Evolutionary conservation across 2,329 filamentous ascomycete species (phyloP).

Genomic region (Aureobasidium subglaciale): DNA sequence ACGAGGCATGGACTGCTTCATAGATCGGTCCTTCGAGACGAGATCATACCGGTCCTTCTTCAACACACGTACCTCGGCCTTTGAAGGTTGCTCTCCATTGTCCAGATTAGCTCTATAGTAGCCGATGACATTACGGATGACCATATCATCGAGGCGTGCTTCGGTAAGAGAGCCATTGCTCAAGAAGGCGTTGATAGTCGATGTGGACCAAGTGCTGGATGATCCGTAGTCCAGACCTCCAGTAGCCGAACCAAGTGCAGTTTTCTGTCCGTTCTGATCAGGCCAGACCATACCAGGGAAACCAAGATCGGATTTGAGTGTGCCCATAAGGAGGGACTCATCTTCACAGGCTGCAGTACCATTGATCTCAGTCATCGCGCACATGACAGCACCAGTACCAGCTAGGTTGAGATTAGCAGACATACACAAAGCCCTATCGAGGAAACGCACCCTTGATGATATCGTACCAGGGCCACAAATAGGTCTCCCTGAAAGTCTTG

Average conservation of each 20-base stretch:
- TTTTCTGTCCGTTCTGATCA: neutral
- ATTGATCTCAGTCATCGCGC: conserved; percentile 18
- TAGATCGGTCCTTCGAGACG: no score
- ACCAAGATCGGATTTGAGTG: conserved; percentile 71
- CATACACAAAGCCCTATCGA: neutral
- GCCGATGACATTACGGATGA: conserved; percentile 36
- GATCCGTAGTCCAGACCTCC: conserved; percentile 57
- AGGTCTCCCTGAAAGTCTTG: conserved; percentile 27
- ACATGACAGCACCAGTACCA: conserved; percentile 20
- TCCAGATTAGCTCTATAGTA: conserved; percentile 46
- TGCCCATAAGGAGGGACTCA: conserved; percentile 39
- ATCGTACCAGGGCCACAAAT: conserved; percentile 25
- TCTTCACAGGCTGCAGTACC: conserved; percentile 17
- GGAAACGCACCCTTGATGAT: conserved; percentile 20
- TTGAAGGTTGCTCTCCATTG: conserved; percentile 33
- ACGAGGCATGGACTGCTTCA: no score
- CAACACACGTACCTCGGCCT: neutral
- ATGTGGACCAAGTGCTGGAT: neutral
- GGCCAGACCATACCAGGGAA: conserved; percentile 74
- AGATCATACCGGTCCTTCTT: no score
- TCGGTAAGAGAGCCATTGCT: conserved; percentile 24
- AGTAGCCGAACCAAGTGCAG: neutral
- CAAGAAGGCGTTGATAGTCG: conserved; percentile 22
- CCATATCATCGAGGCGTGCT: conserved; percentile 36
- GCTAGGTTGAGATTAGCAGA: neutral